Base-by-base conservation (phyloP, 495 filamentous ascomycete species). In the Aspergillus leporis region DNA sequence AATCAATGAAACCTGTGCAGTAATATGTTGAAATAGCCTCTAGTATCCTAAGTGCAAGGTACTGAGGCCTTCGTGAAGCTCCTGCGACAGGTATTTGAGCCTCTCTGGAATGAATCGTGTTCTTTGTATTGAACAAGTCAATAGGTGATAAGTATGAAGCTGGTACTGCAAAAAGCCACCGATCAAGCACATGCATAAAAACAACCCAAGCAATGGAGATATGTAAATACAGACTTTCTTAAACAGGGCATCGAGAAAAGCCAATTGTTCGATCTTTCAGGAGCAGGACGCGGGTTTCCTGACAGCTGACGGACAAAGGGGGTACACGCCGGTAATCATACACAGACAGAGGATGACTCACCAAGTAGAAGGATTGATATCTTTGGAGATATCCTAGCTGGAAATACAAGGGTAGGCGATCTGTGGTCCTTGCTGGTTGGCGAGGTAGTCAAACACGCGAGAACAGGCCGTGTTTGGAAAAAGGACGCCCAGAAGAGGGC, bases 111-210 rank as follows among this genome's bases (percentile, higher is more conserved):
- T 3, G 16, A 28, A 22, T 13, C 28, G n/a, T 34, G 49, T 51
- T 51, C 49, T 51, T 51, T 51, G 49, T 51, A 28, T 51, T 34
- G 12, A 22, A 21, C 30, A 51, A 13, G 19, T 47, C 19, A 21
- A 23, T 51, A 12, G 16, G 22, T 21, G 25, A 51, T 51, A 18
- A 28, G 18, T 19, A 18, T 1, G 8, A 36, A 34, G 9, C 1
- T 10, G 32, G 49, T 51, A 19, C n/a, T n/a, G 13, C 10, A 10
- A 19, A 10, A 6, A 7, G 18, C 25, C 3, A 25, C 23, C 18
- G n/a, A 9, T 47, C 43, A 22, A 23, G 1, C 21, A 47, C 5
- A 23, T 1, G 14, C 38, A 41, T n/a, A 41, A n/a, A 5, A 41
- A 16, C 38, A 14, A 41, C 14, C 2, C 38, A 18, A 41, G 38